These are phyloP conservation scores for Zanthoxylum bungeanum DNA, from an alignment of 345 rosid genomes.

Conservation along the genomic window DNA sequence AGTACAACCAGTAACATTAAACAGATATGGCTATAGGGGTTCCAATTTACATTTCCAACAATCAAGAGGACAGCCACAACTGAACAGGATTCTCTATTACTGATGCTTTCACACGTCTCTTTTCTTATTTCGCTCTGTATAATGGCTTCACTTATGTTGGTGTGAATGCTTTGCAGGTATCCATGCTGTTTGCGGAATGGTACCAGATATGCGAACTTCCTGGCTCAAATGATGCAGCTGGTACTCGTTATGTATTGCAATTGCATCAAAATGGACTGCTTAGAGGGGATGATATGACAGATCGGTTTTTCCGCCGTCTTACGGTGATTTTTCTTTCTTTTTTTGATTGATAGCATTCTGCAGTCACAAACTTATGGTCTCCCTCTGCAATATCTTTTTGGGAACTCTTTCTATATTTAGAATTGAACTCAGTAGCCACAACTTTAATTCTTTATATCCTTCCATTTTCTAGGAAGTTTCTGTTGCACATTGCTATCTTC, in stretches of 20 bases:
- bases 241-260: slow-evolving; percentile 56
- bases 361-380: not conserved
- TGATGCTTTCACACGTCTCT: not conserved
- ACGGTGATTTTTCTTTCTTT: slow-evolving; percentile 36
- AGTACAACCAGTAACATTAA: too few relatives aligned
- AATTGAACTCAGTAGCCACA: not conserved
- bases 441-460: slow-evolving; percentile 5
- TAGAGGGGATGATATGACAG: slow-evolving; percentile 82
- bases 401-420: not conserved
- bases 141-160: not conserved
- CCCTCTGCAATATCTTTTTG: too few relatives aligned
- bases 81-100: not conserved
- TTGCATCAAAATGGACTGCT: slow-evolving; percentile 81
- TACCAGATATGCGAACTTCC: slow-evolving; percentile 73
- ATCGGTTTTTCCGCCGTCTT: slow-evolving; percentile 75
- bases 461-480: slow-evolving; percentile 57
- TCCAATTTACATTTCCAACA: not conserved
- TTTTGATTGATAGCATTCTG: not conserved
- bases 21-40: not conserved
- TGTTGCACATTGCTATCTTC: slow-evolving; percentile 80
- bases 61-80: not conserved
- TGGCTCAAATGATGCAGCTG: slow-evolving; percentile 67
- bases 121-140: not conserved
- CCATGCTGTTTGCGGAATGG: slow-evolving; percentile 73
- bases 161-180: slow-evolving; percentile 44